Evolutionary conservation across 169 alveolate species (phyloP), one percentile per base, ranked within the genome.

Genomic region (Cryptosporidium felis): DNA sequence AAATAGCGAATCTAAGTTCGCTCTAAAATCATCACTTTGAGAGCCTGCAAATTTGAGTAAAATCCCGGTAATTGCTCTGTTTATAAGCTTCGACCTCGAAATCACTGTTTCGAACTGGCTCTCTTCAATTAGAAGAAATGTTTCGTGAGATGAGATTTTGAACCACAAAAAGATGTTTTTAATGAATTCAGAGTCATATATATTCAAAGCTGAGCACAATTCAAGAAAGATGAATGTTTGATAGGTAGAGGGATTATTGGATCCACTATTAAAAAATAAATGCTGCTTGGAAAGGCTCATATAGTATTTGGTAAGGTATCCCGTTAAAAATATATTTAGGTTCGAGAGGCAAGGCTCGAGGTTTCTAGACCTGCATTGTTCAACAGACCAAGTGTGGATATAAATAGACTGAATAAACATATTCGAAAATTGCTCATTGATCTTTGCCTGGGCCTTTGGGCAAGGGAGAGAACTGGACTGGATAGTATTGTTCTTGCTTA

Each of bases 341-440:
- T 14, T 74, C 10, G 60, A 21, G 26, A 74, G 9, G 23, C 60
- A 49, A 5, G 5, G 10, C 10, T 14, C 2, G 21, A 74, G 67
- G 21, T 49, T 47, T 3, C 67, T 21, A 12, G 14, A 30, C 23
- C 45, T 36, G 38, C 85, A 74, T 21, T 74, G 67, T 32, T 74
- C 67, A 26, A 74, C 14, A 12, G 67, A 8, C 67, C 65, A 53
- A 0, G 36, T 53, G 34, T 74, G 85, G 30, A 18, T 53, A 23
- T 49, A 3, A 18, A 53, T 26, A 16, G 85, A 74, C 1, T 49
- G 44, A 18, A 53, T 21, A 36, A 74, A 38, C 49, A 56, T 74
- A 36, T 56, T 74, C 18, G 67, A 74, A 30, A 74, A 74, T 38
- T 74, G 66, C 4, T 53, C 74, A 36, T 74, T 34, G 5, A 53